phyloP scores from a whole-genome alignment of 495 filamentous ascomycete species.

The Aspergillus panamensis region DNA sequence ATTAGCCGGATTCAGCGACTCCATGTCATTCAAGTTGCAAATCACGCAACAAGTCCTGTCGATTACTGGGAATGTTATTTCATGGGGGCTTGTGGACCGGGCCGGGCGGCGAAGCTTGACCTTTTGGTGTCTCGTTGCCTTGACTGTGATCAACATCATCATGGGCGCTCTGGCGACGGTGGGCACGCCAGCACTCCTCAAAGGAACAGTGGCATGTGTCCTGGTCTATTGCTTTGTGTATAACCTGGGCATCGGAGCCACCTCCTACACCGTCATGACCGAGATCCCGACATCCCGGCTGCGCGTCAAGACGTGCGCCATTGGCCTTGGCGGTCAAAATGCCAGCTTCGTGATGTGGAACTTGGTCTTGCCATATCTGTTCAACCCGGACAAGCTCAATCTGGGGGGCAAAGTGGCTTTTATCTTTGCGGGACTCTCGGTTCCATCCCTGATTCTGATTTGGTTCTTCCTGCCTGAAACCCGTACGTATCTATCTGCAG shows the following conservation, averaged over 20 bases:
- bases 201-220: background rate
- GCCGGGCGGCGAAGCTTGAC: background rate
- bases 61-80: background rate
- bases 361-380: conserved; percentile 9
- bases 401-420: conserved; percentile 7
- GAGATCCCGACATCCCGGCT: conserved; percentile 9
- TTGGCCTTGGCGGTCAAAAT: conserved; percentile 1
- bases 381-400: conserved; percentile 10
- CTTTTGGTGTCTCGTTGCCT: background rate
- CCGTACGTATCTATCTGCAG: no score
- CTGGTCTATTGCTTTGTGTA: background rate
- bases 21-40: background rate
- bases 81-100: background rate
- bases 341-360: conserved; percentile 7
- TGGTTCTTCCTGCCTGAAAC: conserved; percentile 12
- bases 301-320: conserved; percentile 4
- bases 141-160: background rate
- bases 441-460: conserved; percentile 1
- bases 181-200: background rate
- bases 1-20: background rate
- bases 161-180: background rate
- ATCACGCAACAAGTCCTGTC: background rate
- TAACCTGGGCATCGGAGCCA: background rate
- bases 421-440: conserved; percentile 8
- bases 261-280: conserved; percentile 7